Evolutionary conservation across 1,139 yeast species (phyloP).

Genomic region (Blastobotrys buckinghamii): DNA sequence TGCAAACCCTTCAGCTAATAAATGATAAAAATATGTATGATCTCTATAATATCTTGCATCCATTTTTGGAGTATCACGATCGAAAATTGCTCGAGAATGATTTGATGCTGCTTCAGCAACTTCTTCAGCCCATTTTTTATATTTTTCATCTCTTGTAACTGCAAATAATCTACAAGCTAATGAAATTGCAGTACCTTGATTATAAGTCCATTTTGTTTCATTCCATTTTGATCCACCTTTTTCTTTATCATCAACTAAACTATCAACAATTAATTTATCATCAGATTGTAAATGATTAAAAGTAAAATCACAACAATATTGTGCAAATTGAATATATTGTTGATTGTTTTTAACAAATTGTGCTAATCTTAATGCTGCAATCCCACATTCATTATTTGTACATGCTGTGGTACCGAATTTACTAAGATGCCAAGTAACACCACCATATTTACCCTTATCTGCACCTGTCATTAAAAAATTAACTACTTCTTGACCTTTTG

Average conservation of each 20-base stretch:
- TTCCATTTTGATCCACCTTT: constrained; percentile 41
- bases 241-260: constrained; percentile 42
- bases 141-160: constrained; percentile 48
- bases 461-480: constrained; percentile 64
- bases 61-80: constrained; percentile 52
- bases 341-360: constrained; percentile 45
- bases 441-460: constrained; percentile 42
- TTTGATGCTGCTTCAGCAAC: constrained; percentile 57
- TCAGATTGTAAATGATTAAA: constrained; percentile 47
- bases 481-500: constrained; percentile 53
- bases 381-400: constrained; percentile 67
- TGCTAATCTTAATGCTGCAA: constrained; percentile 57
- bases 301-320: constrained; percentile 50
- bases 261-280: constrained; percentile 59
- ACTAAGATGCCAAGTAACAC: constrained; percentile 61
- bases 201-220: constrained; percentile 61
- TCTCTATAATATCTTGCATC: constrained; percentile 62
- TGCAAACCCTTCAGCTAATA: constrained; percentile 63
- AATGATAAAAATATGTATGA: constrained; percentile 56
- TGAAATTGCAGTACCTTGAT: constrained; percentile 60
- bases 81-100: constrained; percentile 52
- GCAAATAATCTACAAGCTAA: constrained; percentile 49
- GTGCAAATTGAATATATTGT: constrained; percentile 47
- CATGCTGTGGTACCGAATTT: constrained; percentile 59
- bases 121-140: constrained; percentile 53